A percentile compares a stretch with the other conserved stretches of the same genome.
phyloP scores from a whole-genome alignment of 116 monocot species.

The Iris pallida region DNA sequence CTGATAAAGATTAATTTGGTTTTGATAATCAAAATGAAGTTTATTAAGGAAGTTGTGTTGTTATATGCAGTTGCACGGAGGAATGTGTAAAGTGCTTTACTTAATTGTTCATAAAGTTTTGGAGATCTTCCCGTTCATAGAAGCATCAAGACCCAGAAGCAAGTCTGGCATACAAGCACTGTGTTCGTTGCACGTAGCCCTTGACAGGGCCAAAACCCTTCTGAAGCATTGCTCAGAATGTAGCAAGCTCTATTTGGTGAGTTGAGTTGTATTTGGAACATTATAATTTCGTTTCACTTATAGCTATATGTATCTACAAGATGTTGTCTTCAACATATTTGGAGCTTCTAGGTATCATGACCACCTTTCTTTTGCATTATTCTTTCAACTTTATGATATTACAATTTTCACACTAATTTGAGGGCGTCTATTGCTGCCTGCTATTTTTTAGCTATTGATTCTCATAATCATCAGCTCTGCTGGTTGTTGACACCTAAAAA shows the following conservation, averaged over 20 bases:
- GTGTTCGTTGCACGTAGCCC: slow-evolving; percentile 77
- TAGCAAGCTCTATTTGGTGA: slow-evolving; percentile 93
- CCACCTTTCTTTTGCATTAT: too few relatives aligned
- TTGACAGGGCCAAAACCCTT: slow-evolving; percentile 72
- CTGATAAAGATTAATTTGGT: background rate
- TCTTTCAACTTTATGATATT: too few relatives aligned
- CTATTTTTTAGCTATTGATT: too few relatives aligned
- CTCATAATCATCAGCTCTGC: too few relatives aligned
- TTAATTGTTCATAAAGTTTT: slow-evolving; percentile 51
- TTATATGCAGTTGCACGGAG: slow-evolving; percentile 66
- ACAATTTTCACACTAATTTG: too few relatives aligned
- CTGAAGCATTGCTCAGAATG: slow-evolving; percentile 82
- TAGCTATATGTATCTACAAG: too few relatives aligned
- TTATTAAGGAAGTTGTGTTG: background rate
- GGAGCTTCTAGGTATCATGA: too few relatives aligned
- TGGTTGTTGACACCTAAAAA: too few relatives aligned
- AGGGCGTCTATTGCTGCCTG: too few relatives aligned
- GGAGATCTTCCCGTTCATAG: slow-evolving; percentile 66
- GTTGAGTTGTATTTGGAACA: background rate
- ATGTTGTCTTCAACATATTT: too few relatives aligned
- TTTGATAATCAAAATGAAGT: background rate
- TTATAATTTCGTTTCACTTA: too few relatives aligned
- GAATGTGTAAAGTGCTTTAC: slow-evolving; percentile 55
- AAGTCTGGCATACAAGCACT: slow-evolving; percentile 85
- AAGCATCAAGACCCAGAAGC: slow-evolving; percentile 81